These are phyloP conservation scores for Malassezia pachydermatis DNA, from an alignment of 1,284 basidiomycete genomes.

Conservation along the genomic window DNA sequence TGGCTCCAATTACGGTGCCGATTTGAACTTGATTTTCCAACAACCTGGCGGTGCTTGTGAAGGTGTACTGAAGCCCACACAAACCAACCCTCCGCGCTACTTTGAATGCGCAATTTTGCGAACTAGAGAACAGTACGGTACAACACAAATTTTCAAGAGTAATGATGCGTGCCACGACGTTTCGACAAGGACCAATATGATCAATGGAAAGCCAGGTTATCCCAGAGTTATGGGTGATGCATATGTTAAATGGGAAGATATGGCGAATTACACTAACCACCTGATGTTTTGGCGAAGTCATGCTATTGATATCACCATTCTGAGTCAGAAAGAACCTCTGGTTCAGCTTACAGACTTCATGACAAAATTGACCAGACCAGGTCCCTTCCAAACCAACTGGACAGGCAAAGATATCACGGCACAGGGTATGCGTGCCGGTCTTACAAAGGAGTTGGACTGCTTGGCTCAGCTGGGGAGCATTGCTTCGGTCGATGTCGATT, in stretches of 20 bases:
- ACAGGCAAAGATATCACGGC: slow-evolving; percentile 77
- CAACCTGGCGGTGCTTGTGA: slow-evolving; percentile 72
- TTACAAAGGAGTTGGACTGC: slow-evolving; percentile 61
- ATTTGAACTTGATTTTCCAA: slow-evolving; percentile 83
- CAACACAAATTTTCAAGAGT: slow-evolving; percentile 46
- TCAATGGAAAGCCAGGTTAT: background rate
- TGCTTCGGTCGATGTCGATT: slow-evolving; percentile 85
- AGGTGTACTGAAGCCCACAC: slow-evolving; percentile 56
- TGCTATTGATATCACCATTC: slow-evolving; percentile 76
- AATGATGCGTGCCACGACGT: background rate
- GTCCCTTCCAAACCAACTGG: slow-evolving; percentile 59
- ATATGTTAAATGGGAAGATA: slow-evolving; percentile 68
- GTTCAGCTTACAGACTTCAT: too few relatives aligned
- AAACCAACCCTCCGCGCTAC: slow-evolving; percentile 59
- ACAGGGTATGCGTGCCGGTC: slow-evolving; percentile 62
- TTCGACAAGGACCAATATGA: background rate
- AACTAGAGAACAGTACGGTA: slow-evolving; percentile 58
- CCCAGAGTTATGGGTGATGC: background rate
- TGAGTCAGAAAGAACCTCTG: slow-evolving; percentile 59
- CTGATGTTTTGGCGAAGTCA: slow-evolving; percentile 80
- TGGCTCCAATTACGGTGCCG: slow-evolving; percentile 7
- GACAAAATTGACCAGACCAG: background rate
- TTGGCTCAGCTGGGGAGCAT: slow-evolving; percentile 74
- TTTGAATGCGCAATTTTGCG: slow-evolving; percentile 85
- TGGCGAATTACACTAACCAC: slow-evolving; percentile 62